Evolutionary conservation across 306 rosid genomes (phyloP), one percentile per base, ranked within the genome.

Genomic region (Morella rubra): DNA sequence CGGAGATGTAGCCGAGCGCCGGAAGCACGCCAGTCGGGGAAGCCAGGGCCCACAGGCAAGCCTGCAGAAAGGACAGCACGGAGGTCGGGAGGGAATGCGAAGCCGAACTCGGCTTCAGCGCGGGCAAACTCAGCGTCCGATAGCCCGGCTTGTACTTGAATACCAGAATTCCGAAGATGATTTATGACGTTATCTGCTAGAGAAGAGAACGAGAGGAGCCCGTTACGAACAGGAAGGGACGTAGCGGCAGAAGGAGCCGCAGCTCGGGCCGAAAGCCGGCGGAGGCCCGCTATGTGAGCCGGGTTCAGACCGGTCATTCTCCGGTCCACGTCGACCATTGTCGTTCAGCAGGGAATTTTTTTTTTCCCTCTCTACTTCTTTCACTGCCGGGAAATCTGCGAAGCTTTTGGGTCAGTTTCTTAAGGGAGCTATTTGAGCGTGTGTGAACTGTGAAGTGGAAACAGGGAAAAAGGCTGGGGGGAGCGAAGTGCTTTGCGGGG

Each of bases 291-390:
- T 10, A 88, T 59, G 75, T 96, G 96, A 20, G 94, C 97, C 91
- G 99, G 98, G 80, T 91, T 96, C 5, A 93, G 91, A 70, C 98
- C 97, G 85, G 96, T 72, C 93, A 96, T 93, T 70, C 99, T 88
- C 83, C 96, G 93, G 88, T 91, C 99, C 27, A 96, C 98, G 88
- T 96, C 99, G n/a, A 96, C 99, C 99, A 96, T 96, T 73, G 68
- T 84, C 54, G 50, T 45, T 46, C 45, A 56, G 8, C 11, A 4
- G 61, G 24, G 13, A 44, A 13, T 24, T 22, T 10, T 41, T 41
- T 22, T 4, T 44, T 22, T 2, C 27, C 20, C 2, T 15, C 55
- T 44, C 15, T 37, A 9, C 9, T 50, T 20, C 41, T 22, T 32
- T 16, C 27, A 10, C n/a, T 58, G 41, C 69, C 12, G 4, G 10